Percentiles rank a stretch among this genome's conserved stretches.
These are phyloP conservation scores for Trichoderma brevicompactum DNA, from an alignment of 2,329 filamentous ascomycete genomes.

Conservation along the genomic window DNA sequence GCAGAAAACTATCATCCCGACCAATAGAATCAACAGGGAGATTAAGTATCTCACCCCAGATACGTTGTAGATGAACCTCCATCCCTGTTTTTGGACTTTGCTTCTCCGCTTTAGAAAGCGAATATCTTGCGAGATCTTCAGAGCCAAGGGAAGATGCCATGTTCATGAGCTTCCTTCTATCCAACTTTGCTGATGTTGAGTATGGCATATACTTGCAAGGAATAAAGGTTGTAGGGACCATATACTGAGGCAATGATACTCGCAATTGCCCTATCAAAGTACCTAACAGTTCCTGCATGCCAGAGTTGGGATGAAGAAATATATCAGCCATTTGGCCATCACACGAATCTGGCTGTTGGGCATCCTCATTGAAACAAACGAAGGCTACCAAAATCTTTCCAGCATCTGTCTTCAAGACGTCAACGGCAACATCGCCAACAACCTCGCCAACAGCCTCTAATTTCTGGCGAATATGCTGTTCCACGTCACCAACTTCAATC, in stretches of 20 bases:
- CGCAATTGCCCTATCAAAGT: neutral
- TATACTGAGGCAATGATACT: neutral
- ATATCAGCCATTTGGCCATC: neutral
- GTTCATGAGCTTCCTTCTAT: neutral
- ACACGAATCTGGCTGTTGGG: neutral
- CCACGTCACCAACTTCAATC: neutral
- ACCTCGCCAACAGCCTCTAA: neutral
- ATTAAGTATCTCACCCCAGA: neutral
- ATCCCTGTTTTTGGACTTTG: neutral
- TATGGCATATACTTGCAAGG: neutral
- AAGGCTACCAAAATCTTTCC: neutral
- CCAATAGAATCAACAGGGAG: neutral
- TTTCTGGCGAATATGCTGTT: neutral
- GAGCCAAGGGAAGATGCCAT: neutral
- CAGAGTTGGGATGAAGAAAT: neutral
- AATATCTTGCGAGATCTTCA: neutral
- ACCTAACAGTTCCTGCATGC: neutral
- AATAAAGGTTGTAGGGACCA: neutral
- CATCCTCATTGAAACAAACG: neutral
- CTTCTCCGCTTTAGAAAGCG: neutral
- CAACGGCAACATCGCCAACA: neutral
- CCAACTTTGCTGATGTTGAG: constrained; percentile 1
- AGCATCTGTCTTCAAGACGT: neutral
- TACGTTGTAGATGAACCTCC: neutral
- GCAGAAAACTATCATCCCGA: neutral